Conservation (phyloP, 2,329 filamentous ascomycete genomes). For the Blastomyces emzantsi region DNA sequence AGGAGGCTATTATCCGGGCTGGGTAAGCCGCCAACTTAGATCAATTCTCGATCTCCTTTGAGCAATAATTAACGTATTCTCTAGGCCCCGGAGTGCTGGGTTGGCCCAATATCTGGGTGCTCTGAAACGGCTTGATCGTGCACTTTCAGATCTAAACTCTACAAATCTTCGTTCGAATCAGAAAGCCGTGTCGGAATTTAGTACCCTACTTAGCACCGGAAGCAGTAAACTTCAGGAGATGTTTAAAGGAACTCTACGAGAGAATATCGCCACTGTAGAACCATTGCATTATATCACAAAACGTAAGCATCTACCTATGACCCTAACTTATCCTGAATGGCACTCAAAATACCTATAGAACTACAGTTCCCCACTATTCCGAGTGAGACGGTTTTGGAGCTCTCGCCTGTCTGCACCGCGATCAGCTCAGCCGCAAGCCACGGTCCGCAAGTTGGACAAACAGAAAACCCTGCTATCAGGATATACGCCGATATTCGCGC, state of each 20-base stretch:
- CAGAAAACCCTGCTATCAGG: constrained; percentile 61
- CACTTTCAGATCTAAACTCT: constrained; percentile 72
- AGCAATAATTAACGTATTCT: constrained; percentile 4
- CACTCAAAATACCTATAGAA: constrained; percentile 30
- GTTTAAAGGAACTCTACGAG: constrained; percentile 68
- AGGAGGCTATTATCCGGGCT: constrained; percentile 81
- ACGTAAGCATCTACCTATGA: constrained; percentile 40
- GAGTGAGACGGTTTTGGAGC: constrained; percentile 62
- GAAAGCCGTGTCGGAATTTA: constrained; percentile 72
- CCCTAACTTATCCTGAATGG: neutral
- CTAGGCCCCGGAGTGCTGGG: constrained; percentile 67
- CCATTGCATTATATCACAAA: constrained; percentile 91
- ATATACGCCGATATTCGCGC: constrained; percentile 82
- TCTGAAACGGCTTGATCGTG: constrained; percentile 77
- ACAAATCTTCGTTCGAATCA: constrained; percentile 93
- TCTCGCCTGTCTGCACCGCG: constrained; percentile 71
- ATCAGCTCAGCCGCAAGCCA: constrained; percentile 54
- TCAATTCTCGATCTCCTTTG: neutral
- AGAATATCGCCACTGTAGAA: constrained; percentile 73
- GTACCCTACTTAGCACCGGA: constrained; percentile 65
- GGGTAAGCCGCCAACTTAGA: constrained; percentile 44
- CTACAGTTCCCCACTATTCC: constrained; percentile 71
- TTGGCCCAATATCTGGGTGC: constrained; percentile 79
- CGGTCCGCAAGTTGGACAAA: constrained; percentile 38
- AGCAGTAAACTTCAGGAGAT: constrained; percentile 75